A percentile compares a stretch with the other conserved stretches of the same genome.
These are phyloP conservation scores for Actinomucor elegans DNA, from an alignment of 371 early-diverging fungal species.

Conservation along the genomic window DNA sequence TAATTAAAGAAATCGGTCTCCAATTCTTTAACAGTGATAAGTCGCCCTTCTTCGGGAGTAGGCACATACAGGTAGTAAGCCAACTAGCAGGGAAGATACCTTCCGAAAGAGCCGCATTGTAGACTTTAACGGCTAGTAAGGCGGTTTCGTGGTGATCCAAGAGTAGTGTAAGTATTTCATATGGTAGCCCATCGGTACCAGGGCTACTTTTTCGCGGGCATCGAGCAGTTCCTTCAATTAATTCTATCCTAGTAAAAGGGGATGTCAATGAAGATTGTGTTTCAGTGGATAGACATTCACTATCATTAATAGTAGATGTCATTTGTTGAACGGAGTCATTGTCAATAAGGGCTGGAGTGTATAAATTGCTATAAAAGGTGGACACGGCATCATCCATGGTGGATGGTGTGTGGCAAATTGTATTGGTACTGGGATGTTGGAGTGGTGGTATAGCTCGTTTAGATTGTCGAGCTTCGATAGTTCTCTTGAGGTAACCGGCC, in stretches of 20 bases:
- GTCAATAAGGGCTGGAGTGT: conserved; percentile 6
- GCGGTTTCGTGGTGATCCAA: neutral
- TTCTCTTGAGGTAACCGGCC: conserved; percentile 2
- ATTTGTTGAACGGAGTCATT: neutral
- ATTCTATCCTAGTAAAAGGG: neutral
- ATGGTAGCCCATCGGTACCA: conserved; percentile 27
- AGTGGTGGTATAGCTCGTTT: neutral
- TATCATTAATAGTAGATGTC: no score
- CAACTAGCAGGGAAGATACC: neutral
- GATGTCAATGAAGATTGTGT: no score
- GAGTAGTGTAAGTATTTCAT: conserved; percentile 11
- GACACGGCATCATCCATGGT: conserved; percentile 1
- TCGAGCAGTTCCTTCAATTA: neutral
- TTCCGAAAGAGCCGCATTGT: neutral
- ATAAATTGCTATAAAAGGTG: conserved; percentile 1
- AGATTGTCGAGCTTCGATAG: neutral
- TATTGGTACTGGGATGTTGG: neutral
- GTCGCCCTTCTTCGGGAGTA: conserved; percentile 7
- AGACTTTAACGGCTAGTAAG: neutral
- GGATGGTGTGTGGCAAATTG: neutral
- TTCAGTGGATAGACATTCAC: no score
- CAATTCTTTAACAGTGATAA: conserved; percentile 19
- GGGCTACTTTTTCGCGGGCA: conserved; percentile 11
- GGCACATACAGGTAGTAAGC: neutral
- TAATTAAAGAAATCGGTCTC: conserved; percentile 19